phyloP scores from a whole-genome alignment of 1,139 yeast genomes.

The Yamadazyma atmosphaerica region DNA sequence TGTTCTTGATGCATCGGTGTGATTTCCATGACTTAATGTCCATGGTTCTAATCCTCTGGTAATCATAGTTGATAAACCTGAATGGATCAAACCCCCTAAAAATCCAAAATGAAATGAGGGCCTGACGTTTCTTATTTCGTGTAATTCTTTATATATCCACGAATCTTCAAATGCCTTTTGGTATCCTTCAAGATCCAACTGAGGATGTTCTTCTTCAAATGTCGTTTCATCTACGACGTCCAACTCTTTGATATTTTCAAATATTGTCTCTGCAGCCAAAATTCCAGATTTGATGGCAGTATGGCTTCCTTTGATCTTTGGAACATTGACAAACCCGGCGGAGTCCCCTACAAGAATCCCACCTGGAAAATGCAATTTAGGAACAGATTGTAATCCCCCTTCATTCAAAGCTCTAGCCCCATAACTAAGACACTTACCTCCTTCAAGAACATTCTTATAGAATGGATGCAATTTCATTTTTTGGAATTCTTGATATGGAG shows the following conservation, averaged over 20 bases:
- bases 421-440: constrained; percentile 90
- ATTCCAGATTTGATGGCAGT: constrained; percentile 96
- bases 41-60: constrained; percentile 82
- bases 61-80: constrained; percentile 81
- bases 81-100: constrained; percentile 76
- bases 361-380: constrained; percentile 89
- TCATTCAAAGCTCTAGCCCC: constrained; percentile 96
- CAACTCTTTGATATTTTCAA: constrained; percentile 49
- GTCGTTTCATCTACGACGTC: constrained; percentile 53
- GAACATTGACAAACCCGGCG: constrained; percentile 96
- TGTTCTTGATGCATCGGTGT: constrained; percentile 73
- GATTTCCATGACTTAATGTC: constrained; percentile 67
- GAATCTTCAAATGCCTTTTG: constrained; percentile 67
- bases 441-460: constrained; percentile 71
- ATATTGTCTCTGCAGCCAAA: constrained; percentile 87
- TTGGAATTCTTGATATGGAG: constrained; percentile 96
- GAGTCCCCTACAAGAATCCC: constrained; percentile 92
- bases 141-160: constrained; percentile 83
- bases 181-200: constrained; percentile 56
- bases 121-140: constrained; percentile 82
- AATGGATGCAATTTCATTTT: constrained; percentile 89
- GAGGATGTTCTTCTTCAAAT: constrained; percentile 39
- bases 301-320: constrained; percentile 97
- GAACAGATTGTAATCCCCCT: constrained; percentile 93
- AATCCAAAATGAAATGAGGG: constrained; percentile 85